Conservation (phyloP, 2,329 filamentous ascomycete species). For the Plenodomus tracheiphilus region DNA sequence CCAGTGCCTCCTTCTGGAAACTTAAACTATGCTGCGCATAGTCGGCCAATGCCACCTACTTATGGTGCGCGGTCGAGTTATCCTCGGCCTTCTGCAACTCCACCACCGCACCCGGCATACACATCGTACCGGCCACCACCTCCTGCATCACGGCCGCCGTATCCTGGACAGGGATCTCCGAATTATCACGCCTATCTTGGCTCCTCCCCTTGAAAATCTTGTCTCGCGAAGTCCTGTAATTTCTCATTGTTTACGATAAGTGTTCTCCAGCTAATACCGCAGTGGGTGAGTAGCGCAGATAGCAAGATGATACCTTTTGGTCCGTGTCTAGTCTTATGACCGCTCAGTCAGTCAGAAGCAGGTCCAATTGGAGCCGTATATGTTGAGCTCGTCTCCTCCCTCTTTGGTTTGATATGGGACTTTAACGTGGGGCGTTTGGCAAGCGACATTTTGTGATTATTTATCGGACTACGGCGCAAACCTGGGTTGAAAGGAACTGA, state of each 20-base stretch:
- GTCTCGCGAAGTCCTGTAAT: constrained; percentile 13
- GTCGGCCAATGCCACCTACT: constrained; percentile 19
- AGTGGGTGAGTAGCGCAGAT: constrained; percentile 22
- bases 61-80: constrained; percentile 19
- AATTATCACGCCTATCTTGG: constrained; percentile 31
- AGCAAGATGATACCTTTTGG: neutral
- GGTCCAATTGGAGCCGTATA: constrained; percentile 7
- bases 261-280: constrained; percentile 26
- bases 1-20: constrained; percentile 26
- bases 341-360: neutral
- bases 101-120: constrained; percentile 15
- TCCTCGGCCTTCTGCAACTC: constrained; percentile 25
- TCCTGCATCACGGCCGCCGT: constrained; percentile 21
- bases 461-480: constrained; percentile 15
- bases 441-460: constrained; percentile 11
- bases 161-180: constrained; percentile 30
- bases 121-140: constrained; percentile 27
- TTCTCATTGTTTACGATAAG: constrained; percentile 12
- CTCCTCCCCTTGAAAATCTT: constrained; percentile 29
- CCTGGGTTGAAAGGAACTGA: constrained; percentile 10
- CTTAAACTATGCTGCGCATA: constrained; percentile 15
- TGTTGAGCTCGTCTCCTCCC: constrained; percentile 5
- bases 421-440: constrained; percentile 27
- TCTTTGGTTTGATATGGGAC: constrained; percentile 14
- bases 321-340: neutral